Evolutionary conservation across 1,139 yeast genomes (phyloP).

Genomic region (Suhomyces kunorum): DNA sequence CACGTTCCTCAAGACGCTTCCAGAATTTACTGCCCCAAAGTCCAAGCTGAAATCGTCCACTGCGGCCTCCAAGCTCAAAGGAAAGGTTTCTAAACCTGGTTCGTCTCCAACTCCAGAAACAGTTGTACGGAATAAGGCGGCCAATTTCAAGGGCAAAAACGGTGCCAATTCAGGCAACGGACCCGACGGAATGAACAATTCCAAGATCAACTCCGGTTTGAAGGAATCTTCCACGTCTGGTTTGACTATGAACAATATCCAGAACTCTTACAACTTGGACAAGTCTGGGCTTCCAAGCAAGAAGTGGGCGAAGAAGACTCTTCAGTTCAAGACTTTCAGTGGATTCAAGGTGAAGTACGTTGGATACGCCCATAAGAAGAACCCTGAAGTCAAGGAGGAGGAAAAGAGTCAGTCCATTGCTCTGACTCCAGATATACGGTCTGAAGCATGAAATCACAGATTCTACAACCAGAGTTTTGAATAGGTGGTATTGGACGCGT

Average conservation of each 20-base stretch:
- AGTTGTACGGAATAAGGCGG: constrained; percentile 8
- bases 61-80: constrained; percentile 17
- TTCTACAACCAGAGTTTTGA: too few relatives aligned
- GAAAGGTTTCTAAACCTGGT: constrained; percentile 8
- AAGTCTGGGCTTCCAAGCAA: constrained; percentile 51
- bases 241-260: constrained; percentile 40
- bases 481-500: too few relatives aligned
- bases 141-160: constrained; percentile 10
- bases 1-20: constrained; percentile 35
- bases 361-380: constrained; percentile 33
- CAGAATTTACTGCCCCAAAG: constrained; percentile 37
- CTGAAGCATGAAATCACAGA: constrained; percentile 9
- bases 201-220: constrained; percentile 42
- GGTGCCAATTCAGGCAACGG: constrained; percentile 5
- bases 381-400: constrained; percentile 7
- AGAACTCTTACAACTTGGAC: constrained; percentile 41
- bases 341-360: constrained; percentile 50
- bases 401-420: constrained; percentile 3
- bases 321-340: constrained; percentile 56
- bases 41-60: constrained; percentile 27
- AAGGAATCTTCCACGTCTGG: constrained; percentile 48
- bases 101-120: constrained; percentile 28
- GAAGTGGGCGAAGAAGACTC: constrained; percentile 52
- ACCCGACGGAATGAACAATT: constrained; percentile 20
- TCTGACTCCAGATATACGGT: constrained; percentile 12